Conservation (phyloP, 2,329 filamentous ascomycete genomes). For the Penicillium frequentans region DNA sequence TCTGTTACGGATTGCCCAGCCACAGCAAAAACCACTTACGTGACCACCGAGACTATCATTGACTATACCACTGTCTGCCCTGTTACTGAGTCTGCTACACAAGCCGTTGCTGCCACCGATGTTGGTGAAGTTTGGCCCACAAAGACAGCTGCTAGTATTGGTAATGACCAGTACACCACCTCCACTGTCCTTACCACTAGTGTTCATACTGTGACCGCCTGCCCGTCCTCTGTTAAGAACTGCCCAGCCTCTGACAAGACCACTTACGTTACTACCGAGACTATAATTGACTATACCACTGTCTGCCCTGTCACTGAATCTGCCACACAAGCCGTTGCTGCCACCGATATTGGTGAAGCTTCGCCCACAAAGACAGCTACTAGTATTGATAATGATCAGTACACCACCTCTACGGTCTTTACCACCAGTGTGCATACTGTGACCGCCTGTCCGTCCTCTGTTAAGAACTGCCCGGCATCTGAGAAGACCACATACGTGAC, state of each 20-base stretch:
- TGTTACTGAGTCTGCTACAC: neutral
- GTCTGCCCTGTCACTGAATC: neutral
- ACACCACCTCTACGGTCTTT: no score
- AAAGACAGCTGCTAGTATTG: neutral
- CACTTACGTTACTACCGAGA: conserved; percentile 3
- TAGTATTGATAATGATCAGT: no score
- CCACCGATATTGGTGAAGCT: no score
- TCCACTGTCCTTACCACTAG: neutral
- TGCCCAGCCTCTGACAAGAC: conserved; percentile 1
- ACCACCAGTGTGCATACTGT: no score
- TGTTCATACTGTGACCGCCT: neutral
- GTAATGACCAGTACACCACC: neutral
- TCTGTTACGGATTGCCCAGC: neutral
- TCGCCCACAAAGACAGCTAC: no score
- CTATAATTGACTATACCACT: neutral
- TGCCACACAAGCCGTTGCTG: no score
- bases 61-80: neutral
- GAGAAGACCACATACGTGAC: no score
- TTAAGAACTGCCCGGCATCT: no score
- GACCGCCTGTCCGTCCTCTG: no score
- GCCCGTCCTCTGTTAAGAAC: neutral
- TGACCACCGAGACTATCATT: neutral
- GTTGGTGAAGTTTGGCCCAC: neutral
- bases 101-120: neutral
- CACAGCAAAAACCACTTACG: neutral